phyloP scores from a whole-genome alignment of 306 rosid genomes.

The Cicer pinnatifidum region DNA sequence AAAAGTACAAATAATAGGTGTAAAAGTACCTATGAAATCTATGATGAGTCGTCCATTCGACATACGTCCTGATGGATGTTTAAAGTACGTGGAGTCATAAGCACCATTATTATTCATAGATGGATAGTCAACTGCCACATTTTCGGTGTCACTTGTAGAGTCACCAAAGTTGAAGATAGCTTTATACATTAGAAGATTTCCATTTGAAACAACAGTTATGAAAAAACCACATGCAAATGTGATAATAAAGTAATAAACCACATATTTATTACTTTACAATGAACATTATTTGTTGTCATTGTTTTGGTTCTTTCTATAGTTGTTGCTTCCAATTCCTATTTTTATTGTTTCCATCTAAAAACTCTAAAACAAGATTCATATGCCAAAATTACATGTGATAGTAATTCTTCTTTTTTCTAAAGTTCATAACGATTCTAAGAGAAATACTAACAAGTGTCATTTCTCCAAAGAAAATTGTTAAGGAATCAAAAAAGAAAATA shows the following conservation, averaged over 20 bases:
- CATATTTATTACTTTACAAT: background rate
- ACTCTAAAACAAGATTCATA: too few species aligned
- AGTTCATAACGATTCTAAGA: too few species aligned
- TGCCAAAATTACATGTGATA: too few species aligned
- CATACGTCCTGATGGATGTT: slow-evolving; percentile 42
- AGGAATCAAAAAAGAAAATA: too few species aligned
- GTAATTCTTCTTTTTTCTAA: too few species aligned
- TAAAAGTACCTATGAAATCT: slow-evolving; percentile 49
- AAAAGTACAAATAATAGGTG: too few species aligned
- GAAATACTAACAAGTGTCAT: too few species aligned
- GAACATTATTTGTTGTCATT: background rate
- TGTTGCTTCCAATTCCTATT: background rate
- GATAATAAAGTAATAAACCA: too few species aligned
- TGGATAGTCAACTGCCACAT: background rate
- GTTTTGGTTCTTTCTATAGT: background rate
- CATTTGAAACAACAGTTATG: background rate
- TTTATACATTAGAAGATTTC: slow-evolving; percentile 29
- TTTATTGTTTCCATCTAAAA: too few species aligned
- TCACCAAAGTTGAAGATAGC: slow-evolving; percentile 59
- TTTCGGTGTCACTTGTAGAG: slow-evolving; percentile 61
- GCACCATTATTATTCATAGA: slow-evolving; percentile 1
- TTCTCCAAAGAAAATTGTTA: too few species aligned
- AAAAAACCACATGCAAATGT: too few species aligned
- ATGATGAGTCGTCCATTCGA: slow-evolving; percentile 47
- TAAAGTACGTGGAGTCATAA: slow-evolving; percentile 58